Evolutionary conservation across 75 land plant species (phyloP).

Genomic region (Cupressus sempervirens): DNA sequence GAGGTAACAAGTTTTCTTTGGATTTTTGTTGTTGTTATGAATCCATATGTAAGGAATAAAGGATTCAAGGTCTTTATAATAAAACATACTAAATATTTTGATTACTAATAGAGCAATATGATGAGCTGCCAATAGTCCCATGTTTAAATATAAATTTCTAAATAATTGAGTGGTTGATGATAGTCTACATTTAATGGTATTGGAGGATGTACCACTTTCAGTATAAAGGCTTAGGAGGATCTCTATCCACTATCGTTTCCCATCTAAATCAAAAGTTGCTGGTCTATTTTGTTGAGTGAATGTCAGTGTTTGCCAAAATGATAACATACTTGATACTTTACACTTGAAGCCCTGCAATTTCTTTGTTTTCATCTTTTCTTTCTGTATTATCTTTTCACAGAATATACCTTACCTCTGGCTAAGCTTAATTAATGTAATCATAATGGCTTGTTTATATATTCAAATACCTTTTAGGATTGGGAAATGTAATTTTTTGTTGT

Average conservation of each 20-base stretch:
- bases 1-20: constrained; percentile 55
- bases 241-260: background rate
- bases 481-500: background rate
- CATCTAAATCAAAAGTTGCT: background rate
- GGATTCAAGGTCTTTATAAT: no score
- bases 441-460: background rate
- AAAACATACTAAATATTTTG: no score
- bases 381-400: background rate
- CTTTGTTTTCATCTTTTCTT: background rate
- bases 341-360: background rate
- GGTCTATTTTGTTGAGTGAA: background rate
- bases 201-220: background rate
- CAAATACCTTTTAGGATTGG: background rate
- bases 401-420: background rate
- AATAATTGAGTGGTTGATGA: background rate
- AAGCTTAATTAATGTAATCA: background rate
- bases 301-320: background rate
- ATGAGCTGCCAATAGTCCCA: no score
- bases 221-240: background rate
- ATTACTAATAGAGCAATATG: no score
- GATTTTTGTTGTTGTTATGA: constrained; percentile 1
- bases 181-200: background rate
- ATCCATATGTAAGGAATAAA: background rate
- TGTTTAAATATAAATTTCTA: background rate
- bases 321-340: background rate